Evolutionary conservation across 2,329 filamentous ascomycete genomes (phyloP), one percentile per base, ranked within the genome.

Genomic region (Monilinia fructicola): DNA sequence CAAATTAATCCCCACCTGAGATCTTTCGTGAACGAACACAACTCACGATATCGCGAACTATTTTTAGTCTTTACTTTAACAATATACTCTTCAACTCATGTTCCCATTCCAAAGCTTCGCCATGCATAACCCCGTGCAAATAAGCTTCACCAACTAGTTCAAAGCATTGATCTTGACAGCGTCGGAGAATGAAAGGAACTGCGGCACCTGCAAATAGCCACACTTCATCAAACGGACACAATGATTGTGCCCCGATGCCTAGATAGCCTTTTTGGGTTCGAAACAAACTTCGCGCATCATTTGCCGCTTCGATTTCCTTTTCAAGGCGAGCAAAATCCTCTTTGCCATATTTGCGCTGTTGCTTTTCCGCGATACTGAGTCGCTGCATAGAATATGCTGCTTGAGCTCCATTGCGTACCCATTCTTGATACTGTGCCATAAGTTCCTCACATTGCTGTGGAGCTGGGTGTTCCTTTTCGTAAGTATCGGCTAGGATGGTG

Each of bases 51-150:
- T n/a, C n/a, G n/a, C n/a, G 31, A 35, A 35, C 14, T 16, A n/a
- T 9, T 18, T 9, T 18, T 4, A 7, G 40, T 42, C 40, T 42
- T 21, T 60, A 60, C 16, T 60, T 50, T 23, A 60, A 26, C 2
- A 26, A 38, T 50, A 60, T 35, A 40, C n/a, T 26, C 14, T 31
- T 60, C 21, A 60, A 18, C 16, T 50, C 44, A 21, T 14, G 14
- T 9, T 28, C 31, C 28, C 60, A 52, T 42, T 64, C 50, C 10
- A 69, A 42, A 9, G 54, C 66, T 59, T 69, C 68, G 23, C 68
- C 68, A 52, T 70, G 64, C 69, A 69, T 69, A 10, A 65, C 61
- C 16, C 69, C 68, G 59, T 70, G 59, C 2, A 71, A 6, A 53
- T 67, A 71, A 28, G 44, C 65, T 50, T 71, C 68, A 54, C 69